phyloP scores from a whole-genome alignment of 306 rosid species.

The Prunus armeniaca region DNA sequence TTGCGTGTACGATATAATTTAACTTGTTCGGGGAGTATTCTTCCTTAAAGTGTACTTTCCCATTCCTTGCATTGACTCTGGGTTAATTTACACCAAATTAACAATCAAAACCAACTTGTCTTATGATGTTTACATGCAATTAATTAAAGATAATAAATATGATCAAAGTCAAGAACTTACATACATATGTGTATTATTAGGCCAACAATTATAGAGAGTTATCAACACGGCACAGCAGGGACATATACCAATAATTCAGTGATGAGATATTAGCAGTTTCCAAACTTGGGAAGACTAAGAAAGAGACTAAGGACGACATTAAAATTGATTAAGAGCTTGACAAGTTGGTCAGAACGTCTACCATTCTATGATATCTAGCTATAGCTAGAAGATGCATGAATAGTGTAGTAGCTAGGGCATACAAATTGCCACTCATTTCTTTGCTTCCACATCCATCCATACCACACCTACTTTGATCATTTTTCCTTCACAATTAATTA shows the following conservation, averaged over 20 bases:
- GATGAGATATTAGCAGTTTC: background rate
- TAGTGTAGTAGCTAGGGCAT: background rate
- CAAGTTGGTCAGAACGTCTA: background rate
- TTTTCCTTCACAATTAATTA: background rate
- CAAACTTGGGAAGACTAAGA: background rate
- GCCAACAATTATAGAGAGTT: background rate
- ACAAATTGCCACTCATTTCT: background rate
- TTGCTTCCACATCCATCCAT: background rate
- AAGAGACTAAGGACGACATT: background rate
- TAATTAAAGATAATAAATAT: too few species aligned
- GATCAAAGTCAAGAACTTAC: too few species aligned
- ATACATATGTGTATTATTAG: too few species aligned
- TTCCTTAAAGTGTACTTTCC: too few species aligned
- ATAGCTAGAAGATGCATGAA: background rate
- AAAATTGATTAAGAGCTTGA: background rate
- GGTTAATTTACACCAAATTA: too few species aligned
- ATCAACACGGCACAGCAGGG: conserved; percentile 18
- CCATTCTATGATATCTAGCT: background rate
- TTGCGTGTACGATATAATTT: too few species aligned
- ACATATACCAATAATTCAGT: background rate
- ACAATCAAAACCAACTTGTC: background rate
- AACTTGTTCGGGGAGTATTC: too few species aligned
- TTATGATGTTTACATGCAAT: background rate
- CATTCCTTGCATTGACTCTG: too few species aligned
- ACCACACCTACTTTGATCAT: conserved; percentile 12